Conservation (phyloP, 257 asterid species). For the Jaltomata sinuosa region DNA sequence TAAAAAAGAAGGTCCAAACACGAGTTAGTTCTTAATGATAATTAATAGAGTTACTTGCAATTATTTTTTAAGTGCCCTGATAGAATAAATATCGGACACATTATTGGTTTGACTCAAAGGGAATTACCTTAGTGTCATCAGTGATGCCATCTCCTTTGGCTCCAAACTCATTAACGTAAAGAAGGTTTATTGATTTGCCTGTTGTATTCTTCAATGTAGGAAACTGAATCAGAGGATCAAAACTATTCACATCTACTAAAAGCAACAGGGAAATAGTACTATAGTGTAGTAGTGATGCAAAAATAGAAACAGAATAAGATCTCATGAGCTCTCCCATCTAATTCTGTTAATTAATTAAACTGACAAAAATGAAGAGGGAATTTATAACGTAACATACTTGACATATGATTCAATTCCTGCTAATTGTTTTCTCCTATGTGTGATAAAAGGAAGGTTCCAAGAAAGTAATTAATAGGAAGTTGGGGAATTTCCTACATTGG, state of each 20-base stretch:
- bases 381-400: neutral
- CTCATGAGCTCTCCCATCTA: neutral
- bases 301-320: neutral
- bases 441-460: neutral
- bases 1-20: too few species aligned
- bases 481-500: neutral
- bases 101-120: neutral
- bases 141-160: conserved; percentile 57
- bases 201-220: conserved; percentile 25
- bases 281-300: neutral
- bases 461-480: neutral
- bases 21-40: too few species aligned
- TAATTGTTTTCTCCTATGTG: neutral
- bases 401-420: neutral
- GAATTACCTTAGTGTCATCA: conserved; percentile 45
- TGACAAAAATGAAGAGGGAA: neutral
- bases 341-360: neutral
- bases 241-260: conserved; percentile 10
- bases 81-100: neutral
- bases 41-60: neutral
- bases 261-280: neutral
- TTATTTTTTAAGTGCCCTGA: neutral
- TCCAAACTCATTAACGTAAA: conserved; percentile 45
- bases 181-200: conserved; percentile 16
- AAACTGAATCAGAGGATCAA: conserved; percentile 22